Base-by-base conservation (phyloP, 192 early-diverging fungal genomes). In the Gaertneriomyces sp. region DNA sequence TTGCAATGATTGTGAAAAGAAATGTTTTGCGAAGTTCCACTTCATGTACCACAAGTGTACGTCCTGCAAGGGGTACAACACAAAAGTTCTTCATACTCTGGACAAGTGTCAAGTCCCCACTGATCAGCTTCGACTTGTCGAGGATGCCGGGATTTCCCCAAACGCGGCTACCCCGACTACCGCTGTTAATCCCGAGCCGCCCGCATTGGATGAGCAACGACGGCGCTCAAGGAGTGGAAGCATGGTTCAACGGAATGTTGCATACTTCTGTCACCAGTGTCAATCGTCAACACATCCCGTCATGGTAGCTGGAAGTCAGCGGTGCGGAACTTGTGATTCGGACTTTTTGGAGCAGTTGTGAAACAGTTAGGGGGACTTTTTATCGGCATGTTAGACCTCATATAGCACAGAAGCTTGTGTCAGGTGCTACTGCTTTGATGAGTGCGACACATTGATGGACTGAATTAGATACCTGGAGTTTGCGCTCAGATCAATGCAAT, bases 21-120 rank as follows among this genome's bases (percentile, higher is more conserved):
- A 89, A 52, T 93, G 88, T 0, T 74, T 76, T 7, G 89, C 93
- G 8, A 89, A 87, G 72, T 97, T 88, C 76, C 94, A 99, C 63
- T 99, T 97, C 75, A 60, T 99, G 14, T 99, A 99, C 74, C 96
- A 99, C 81, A 95, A 92, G 64, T 99, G 96, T 71, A 74, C 72
- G 5, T 66, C 78, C 41, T 99, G 96, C 74, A 67, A 75, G 17
- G 89, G 91, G n/a, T 99, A 92, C 75, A 99, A 96, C 68, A 95
- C 95, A 1, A 88, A 89, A 55, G 87, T 93, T 1, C 67, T 94
- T 42, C 12, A 44, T n/a, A 60, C 42, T 14, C 41, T 44, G n/a
- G 40, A 60, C 58, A 42, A 14, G 58, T 10, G 14, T n/a, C 58
- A 60, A 14, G 40, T 60, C 4, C 42, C 58, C 41, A 10, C 40